Evolutionary conservation across 768 basidiomycete species (phyloP), one percentile per base, ranked within the genome.

Genomic region (Pleurotus tuber-regium): DNA sequence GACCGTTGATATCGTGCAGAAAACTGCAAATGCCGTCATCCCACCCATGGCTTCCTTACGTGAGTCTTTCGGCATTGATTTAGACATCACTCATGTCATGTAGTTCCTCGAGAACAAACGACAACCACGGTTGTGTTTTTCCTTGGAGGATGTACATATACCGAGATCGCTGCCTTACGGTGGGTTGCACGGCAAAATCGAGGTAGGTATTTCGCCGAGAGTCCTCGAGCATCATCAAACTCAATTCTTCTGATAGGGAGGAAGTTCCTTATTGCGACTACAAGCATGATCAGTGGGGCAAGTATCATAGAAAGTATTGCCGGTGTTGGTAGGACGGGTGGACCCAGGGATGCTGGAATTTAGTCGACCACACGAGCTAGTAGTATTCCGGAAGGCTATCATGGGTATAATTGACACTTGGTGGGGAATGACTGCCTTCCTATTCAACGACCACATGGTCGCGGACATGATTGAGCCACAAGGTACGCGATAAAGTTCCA

Each of bases 61-160:
- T 71, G 61, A 57, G 67, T 67, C 24, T 19, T 30, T 44, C 46
- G 33, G 30, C 12, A 52, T 52, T 26, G 26, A 46, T 29, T 21
- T 33, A 4, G 35, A 12, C 30, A 18, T 18, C 31, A 35, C 46
- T 48, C 29, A 35, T 21, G 10, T 18, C 24, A 31, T 14, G 14
- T 56, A 83, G 80, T 75, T 49, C 70, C 76, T 1, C 74, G 73
- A 43, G 88, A 86, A 54, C 78, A 80, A 59, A 71, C 79, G 2
- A 89, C 84, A 6, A 96, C 87, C 4, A 96, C 93, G 2, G 80
- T 96, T 14, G 89, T 99, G 8, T 97, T 98, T 71, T 98, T 98
- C 80, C 70, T 98, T 26, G 97, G 97, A 23, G 97, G 96, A 3
- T 94, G 94, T 66, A 99, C 97, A 10, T 97, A 91, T 60, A 96